phyloP scores from a whole-genome alignment of 2,329 filamentous ascomycete genomes.

The Trichophyton mentagrophytes region DNA sequence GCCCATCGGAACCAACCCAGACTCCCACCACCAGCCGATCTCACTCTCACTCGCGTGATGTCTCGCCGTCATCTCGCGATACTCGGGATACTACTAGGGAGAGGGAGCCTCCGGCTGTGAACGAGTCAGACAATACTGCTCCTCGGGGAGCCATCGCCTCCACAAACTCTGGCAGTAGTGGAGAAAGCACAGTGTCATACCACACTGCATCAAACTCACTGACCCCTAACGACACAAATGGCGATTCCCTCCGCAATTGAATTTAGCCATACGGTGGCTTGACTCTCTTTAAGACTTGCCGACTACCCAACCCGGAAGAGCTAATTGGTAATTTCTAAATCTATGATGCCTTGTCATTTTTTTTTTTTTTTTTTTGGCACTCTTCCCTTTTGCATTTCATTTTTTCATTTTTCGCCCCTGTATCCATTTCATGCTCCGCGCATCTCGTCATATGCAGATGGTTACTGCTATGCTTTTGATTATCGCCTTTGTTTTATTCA shows the following conservation, averaged over 20 bases:
- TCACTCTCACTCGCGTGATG: conserved; percentile 1
- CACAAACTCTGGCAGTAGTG: background rate
- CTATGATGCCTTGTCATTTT: background rate
- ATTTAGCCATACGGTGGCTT: background rate
- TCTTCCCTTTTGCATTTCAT: background rate
- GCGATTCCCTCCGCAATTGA: background rate
- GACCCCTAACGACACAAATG: background rate
- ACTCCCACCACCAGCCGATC: background rate
- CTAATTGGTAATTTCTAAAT: background rate
- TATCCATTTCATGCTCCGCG: background rate
- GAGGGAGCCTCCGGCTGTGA: background rate
- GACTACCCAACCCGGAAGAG: background rate
- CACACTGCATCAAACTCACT: background rate
- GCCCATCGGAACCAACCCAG: background rate
- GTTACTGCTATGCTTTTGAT: background rate
- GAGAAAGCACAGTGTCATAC: background rate
- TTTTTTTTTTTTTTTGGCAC: background rate
- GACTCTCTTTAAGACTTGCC: background rate
- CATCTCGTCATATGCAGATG: background rate
- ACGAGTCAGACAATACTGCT: background rate
- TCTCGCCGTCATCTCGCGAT: background rate
- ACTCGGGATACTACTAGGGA: background rate
- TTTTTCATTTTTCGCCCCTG: background rate
- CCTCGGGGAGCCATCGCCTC: background rate
- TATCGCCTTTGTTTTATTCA: background rate